Conservation (phyloP, 2,329 filamentous ascomycete species). For the Exophiala sideris region DNA sequence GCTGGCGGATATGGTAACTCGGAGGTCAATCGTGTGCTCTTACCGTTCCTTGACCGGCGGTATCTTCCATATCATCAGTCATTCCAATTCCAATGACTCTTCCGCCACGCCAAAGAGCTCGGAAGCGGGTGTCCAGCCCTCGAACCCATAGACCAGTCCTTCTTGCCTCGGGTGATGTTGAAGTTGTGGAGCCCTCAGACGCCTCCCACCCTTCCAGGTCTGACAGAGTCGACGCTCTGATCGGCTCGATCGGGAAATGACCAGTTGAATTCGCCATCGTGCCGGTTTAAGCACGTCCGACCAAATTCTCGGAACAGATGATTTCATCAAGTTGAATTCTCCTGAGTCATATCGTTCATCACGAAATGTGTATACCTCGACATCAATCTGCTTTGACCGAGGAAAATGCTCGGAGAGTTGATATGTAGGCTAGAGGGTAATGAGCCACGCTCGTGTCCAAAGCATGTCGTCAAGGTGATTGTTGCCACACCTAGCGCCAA, state of each 20-base stretch:
- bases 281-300: neutral
- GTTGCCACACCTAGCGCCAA: too few species aligned
- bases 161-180: neutral
- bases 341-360: too few species aligned
- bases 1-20: too few species aligned
- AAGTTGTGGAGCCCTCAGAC: neutral
- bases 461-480: too few species aligned
- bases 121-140: conserved; percentile 12
- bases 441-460: too few species aligned
- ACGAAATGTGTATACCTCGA: too few species aligned
- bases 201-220: conserved; percentile 6
- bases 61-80: neutral
- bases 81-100: conserved; percentile 19
- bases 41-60: conserved; percentile 10
- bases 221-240: conserved; percentile 19
- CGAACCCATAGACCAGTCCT: conserved; percentile 1
- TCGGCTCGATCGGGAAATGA: conserved; percentile 5
- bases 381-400: too few species aligned
- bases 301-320: too few species aligned
- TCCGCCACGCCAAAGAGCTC: conserved; percentile 14
- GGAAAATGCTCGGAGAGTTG: too few species aligned
- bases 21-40: neutral
- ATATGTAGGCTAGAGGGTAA: too few species aligned
- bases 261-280: neutral
- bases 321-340: neutral